Evolutionary conservation across 2,329 filamentous ascomycete genomes (phyloP), one percentile per base, ranked within the genome.

Genomic region (Sporothrix phasma): DNA sequence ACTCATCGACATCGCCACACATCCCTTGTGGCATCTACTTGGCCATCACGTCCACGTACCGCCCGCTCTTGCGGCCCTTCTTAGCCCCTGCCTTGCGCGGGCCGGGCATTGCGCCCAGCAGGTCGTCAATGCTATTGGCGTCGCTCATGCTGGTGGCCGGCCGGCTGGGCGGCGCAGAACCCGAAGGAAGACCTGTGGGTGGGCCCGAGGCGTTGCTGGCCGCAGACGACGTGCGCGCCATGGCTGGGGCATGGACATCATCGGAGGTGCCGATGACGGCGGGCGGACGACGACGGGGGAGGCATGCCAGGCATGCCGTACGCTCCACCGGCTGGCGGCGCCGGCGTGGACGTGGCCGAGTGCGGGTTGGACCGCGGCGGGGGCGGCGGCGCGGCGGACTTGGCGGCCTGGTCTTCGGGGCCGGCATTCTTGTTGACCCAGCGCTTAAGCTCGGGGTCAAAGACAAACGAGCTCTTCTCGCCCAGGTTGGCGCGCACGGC

Each of bases 381-480:
- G 0, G 94, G 94, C 1, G 94, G 90, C 4, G 92, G 92, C 1
- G 94, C 92, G 1, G 93, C 89, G 0, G 92, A 86, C 67, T 85
- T 82, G 3, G 83, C 78, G 29, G 81, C 78, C 8, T 77, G 77
- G 49, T 83, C 83, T 63, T 88, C 87, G 7, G 84, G 82, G 13
- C 87, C 87, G 11, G 85, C 85, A 73, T 96, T 97, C 80, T 97
- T 97, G 79, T 99, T 97, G 73, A 99, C 82, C 95, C 95, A 99
- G 73, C 94, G 92, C 79, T 96, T 95, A 61, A 96, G 83, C n/a
- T 97, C 90, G 2, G 92, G 89, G 72, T 99, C 94, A 71, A 94
- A 99, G 69, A 93, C 88, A 75, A 99, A 97, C 53, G 87, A 91
- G 74, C 86, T 96, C 72, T 94, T 86, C 75, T 99, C 95, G 66